Percentiles rank a stretch among this genome's conserved stretches.
phyloP scores from a whole-genome alignment of 148 eudicot genomes.

The Nyssa sinensis region DNA sequence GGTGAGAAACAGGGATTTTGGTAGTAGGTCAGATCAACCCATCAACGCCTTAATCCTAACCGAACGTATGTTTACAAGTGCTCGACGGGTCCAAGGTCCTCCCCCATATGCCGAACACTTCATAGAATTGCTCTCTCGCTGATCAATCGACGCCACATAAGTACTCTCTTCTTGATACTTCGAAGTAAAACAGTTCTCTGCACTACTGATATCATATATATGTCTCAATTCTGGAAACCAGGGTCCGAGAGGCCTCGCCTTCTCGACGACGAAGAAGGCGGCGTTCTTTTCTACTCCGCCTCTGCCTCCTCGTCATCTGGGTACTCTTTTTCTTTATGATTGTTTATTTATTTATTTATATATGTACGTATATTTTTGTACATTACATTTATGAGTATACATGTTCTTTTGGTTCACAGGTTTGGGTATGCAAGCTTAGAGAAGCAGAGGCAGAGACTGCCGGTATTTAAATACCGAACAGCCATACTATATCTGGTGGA shows the following conservation, averaged over 20 bases:
- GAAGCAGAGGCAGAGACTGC: conserved; percentile 76
- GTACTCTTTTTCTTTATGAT: conserved; percentile 17
- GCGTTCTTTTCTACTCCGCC: conserved; percentile 60
- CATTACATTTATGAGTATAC: not conserved
- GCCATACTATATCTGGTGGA: conserved; percentile 81
- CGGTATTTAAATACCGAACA: conserved; percentile 65
- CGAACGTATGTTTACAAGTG: too few relatives aligned
- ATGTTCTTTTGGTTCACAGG: conserved; percentile 20
- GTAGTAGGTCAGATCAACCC: too few relatives aligned
- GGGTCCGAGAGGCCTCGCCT: conserved; percentile 85
- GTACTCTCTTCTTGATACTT: too few relatives aligned
- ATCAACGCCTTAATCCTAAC: too few relatives aligned
- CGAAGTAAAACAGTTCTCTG: too few relatives aligned
- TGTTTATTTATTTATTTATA: not conserved
- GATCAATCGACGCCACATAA: too few relatives aligned
- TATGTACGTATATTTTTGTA: not conserved
- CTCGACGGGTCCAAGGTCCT: too few relatives aligned
- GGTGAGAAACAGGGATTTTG: too few relatives aligned
- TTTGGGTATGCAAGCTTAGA: conserved; percentile 61
- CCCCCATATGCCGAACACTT: too few relatives aligned
- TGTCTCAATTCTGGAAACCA: conserved; percentile 95
- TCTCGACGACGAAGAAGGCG: conserved; percentile 90
- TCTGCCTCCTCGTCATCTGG: conserved; percentile 48
- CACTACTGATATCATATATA: conserved; percentile 5
- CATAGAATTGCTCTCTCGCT: too few relatives aligned